Evolutionary conservation across 352 stramenopile genomes (phyloP), one percentile per base, ranked within the genome.

Genomic region (Sclerospora graminicola): DNA sequence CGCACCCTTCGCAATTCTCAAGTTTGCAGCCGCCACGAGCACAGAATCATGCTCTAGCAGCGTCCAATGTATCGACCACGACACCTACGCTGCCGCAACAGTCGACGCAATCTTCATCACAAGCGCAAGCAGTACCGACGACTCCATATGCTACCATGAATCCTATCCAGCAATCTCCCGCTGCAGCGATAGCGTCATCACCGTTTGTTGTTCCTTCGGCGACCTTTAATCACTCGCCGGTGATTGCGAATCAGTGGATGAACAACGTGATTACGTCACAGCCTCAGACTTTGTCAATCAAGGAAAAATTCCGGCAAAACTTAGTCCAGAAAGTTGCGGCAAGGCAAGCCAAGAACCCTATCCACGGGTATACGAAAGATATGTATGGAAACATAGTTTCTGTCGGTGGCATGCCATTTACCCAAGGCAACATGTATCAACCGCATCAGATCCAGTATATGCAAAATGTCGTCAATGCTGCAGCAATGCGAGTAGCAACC

Each of bases 291-390:
- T 8, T 40, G 8, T 16, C 30, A 26, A 49, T 24, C 15, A 55
- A 38, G 32, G 50, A 53, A 16, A 35, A 51, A 32, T 19, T 61
- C 14, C 29, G 44, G 16, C 51, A 55, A 41, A 29, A 48, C 40
- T 4, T 63, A 24, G 29, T 11, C n/a, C 46, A 66, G 33, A 51
- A 47, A 13, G 26, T n/a, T 30, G 48, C 28, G 16, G 41, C 44
- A 34, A 35, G 45, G 20, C 52, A 59, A 49, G n/a, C 8, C 16
- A 43, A n/a, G n/a, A n/a, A 36, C n/a, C 47, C 51, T 27, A 21
- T 48, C 13, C 27, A 33, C 31, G 40, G 49, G n/a, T 51, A 57
- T 24, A 32, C 41, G 10, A 39, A 30, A 11, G 42, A 48, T 15
- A 37, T 27, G 15, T 49, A 40, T 32, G 11, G 20, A 45, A 54